Conservation (phyloP, 2,329 filamentous ascomycete genomes). For the Myriosclerotinia duriaeana region DNA sequence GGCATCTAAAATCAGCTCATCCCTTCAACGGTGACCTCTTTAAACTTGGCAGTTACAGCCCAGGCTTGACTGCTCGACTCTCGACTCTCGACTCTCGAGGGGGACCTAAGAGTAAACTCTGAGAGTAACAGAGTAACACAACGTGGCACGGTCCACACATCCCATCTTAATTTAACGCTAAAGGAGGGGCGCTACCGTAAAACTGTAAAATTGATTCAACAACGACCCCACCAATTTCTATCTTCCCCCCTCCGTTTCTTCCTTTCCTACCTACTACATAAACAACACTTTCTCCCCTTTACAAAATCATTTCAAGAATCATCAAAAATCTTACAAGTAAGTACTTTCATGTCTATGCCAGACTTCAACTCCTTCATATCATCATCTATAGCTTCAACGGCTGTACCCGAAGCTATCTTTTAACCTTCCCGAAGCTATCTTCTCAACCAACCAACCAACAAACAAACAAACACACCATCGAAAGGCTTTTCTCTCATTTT, state of each 20-base stretch:
- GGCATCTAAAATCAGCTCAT: too few relatives aligned
- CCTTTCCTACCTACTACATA: conserved; percentile 31
- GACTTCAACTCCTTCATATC: not conserved
- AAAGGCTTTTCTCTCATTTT: conserved; percentile 26
- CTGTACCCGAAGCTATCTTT: conserved; percentile 8
- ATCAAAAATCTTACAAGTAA: conserved; percentile 29
- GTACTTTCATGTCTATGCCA: conserved; percentile 21
- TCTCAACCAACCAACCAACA: conserved; percentile 26
- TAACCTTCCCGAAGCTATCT: conserved; percentile 16
- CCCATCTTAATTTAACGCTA: conserved; percentile 17
- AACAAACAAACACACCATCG: conserved; percentile 20
- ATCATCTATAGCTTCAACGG: not conserved
- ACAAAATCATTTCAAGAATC: conserved; percentile 23
- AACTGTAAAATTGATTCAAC: conserved; percentile 21
- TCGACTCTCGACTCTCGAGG: too few relatives aligned
- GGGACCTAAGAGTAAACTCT: too few relatives aligned
- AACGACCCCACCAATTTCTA: conserved; percentile 28
- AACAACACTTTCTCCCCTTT: conserved; percentile 18
- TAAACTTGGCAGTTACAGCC: conserved; percentile 3
- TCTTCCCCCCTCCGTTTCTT: conserved; percentile 24
- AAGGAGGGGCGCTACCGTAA: conserved; percentile 24
- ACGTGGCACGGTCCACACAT: conserved; percentile 4
- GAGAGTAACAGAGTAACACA: too few relatives aligned
- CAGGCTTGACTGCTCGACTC: too few relatives aligned
- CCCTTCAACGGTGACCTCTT: not conserved